Conservation (phyloP, 2,329 filamentous ascomycete genomes). For the Lojkania enalia region DNA sequence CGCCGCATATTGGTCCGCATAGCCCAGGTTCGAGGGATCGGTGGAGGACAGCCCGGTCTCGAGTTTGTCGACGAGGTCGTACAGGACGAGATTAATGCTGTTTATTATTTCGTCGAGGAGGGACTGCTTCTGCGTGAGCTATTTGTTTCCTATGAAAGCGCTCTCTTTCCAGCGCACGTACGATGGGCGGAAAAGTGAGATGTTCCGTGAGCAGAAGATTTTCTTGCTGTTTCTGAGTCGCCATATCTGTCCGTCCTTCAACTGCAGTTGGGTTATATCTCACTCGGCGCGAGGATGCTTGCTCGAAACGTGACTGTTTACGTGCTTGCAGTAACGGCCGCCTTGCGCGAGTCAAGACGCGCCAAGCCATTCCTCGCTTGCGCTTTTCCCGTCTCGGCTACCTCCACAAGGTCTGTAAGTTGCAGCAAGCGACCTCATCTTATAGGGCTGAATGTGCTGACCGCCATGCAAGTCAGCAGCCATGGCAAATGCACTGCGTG, state of each 20-base stretch:
- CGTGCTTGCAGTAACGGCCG: too few relatives aligned
- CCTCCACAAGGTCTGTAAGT: too few relatives aligned
- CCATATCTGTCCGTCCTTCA: constrained; percentile 38
- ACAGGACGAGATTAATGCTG: constrained; percentile 89
- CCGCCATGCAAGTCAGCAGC: too few relatives aligned
- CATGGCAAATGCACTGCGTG: too few relatives aligned
- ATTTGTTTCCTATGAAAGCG: background rate
- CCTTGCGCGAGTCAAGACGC: too few relatives aligned
- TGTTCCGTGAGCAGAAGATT: constrained; percentile 85
- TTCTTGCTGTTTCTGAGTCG: constrained; percentile 50
- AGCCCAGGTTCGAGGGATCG: constrained; percentile 78
- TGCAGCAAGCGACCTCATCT: too few relatives aligned
- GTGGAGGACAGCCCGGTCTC: constrained; percentile 78
- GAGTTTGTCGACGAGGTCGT: constrained; percentile 84
- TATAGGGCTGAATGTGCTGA: too few relatives aligned
- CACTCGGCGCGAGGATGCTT: too few relatives aligned
- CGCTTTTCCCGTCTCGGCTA: too few relatives aligned
- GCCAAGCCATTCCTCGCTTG: too few relatives aligned
- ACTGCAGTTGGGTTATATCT: too few relatives aligned
- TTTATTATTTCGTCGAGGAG: constrained; percentile 98
- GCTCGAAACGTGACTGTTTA: too few relatives aligned
- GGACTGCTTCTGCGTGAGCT: constrained; percentile 61
- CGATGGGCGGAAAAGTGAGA: constrained; percentile 89
- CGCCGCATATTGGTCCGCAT: constrained; percentile 57
- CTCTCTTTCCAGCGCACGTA: constrained; percentile 49